phyloP scores from a whole-genome alignment of 805 yeast genomes.

The Myxozyma melibiosi region DNA sequence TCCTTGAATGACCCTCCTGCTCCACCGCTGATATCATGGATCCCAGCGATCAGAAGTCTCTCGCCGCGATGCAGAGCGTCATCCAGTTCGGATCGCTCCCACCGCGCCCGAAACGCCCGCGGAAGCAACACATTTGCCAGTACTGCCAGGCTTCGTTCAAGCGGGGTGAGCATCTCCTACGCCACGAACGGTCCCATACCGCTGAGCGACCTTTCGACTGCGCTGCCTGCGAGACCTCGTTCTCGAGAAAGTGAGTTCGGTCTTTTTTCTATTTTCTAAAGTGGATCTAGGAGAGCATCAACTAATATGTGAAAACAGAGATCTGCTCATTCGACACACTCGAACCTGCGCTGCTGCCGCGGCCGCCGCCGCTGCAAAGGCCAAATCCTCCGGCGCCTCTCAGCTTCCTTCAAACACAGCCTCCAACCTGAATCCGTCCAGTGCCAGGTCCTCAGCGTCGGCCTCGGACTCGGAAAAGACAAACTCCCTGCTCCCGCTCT shows the following conservation, averaged over 20 bases:
- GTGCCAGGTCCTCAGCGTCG: no score
- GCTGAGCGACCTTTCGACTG: constrained; percentile 68
- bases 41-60: constrained; percentile 2
- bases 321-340: constrained; percentile 15
- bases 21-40: neutral
- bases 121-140: constrained; percentile 36
- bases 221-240: constrained; percentile 67
- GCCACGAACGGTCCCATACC: constrained; percentile 74
- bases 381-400: no score
- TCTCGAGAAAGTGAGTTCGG: constrained; percentile 37
- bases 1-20: neutral
- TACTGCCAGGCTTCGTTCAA: constrained; percentile 45
- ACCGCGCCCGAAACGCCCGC: constrained; percentile 11
- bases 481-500: no score
- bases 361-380: neutral
- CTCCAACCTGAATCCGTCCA: no score
- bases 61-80: constrained; percentile 22
- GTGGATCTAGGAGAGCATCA: neutral
- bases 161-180: constrained; percentile 48
- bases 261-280: neutral
- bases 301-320: neutral
- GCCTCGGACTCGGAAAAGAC: no score
- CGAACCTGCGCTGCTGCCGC: constrained; percentile 6
- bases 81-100: constrained; percentile 13
- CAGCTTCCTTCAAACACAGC: no score